phyloP scores from a whole-genome alignment of 495 filamentous ascomycete genomes.

The Penicillium arizonense region DNA sequence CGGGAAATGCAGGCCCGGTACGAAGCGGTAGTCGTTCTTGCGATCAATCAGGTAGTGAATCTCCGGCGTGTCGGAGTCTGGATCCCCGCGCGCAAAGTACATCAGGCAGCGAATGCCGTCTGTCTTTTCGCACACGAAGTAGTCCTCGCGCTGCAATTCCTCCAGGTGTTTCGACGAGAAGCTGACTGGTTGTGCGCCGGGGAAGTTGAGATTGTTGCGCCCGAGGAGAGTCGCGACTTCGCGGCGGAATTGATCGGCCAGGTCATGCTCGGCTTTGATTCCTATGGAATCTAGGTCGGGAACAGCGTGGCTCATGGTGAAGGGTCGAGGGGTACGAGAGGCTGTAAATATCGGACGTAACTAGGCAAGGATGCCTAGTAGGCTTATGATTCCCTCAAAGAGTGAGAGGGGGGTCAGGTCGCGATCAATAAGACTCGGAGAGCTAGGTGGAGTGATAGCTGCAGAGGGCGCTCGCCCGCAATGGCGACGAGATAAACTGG shows the following conservation, averaged over 20 bases:
- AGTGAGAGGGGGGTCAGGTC: background rate
- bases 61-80: constrained; percentile 48
- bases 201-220: constrained; percentile 65
- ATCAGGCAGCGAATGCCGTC: constrained; percentile 94
- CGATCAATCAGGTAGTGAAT: constrained; percentile 89
- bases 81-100: constrained; percentile 66
- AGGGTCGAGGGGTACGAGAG: background rate
- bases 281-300: constrained; percentile 54
- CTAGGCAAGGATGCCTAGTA: background rate
- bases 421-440: constrained; percentile 3
- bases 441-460: constrained; percentile 3
- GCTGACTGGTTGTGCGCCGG: constrained; percentile 92
- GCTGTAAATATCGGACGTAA: background rate
- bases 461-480: constrained; percentile 7
- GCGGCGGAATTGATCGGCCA: constrained; percentile 59
- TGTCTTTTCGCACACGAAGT: constrained; percentile 97
- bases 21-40: constrained; percentile 91
- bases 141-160: constrained; percentile 77
- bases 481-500: background rate
- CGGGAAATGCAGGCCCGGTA: constrained; percentile 80
- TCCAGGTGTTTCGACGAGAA: constrained; percentile 75
- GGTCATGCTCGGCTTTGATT: constrained; percentile 56
- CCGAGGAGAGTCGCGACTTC: constrained; percentile 77
- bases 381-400: background rate
- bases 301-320: constrained; percentile 44